A percentile compares a stretch with the other conserved stretches of the same genome.
Evolutionary conservation across 2,329 filamentous ascomycete species (phyloP).

Genomic region (Ophiobolus disseminans): DNA sequence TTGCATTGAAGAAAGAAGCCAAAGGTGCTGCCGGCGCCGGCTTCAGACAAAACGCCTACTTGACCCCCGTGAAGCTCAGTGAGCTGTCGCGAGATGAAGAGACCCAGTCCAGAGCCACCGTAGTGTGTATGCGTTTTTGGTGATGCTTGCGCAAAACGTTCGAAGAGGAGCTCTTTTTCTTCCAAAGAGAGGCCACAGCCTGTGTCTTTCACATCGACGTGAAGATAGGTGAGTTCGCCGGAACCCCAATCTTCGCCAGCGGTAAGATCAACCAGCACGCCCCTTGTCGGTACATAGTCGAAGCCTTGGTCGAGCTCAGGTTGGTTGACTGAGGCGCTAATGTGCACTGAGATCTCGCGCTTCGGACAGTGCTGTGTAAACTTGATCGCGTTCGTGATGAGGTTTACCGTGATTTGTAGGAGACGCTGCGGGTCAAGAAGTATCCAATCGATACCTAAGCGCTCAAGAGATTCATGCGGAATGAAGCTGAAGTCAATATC

Average conservation of each 20-base stretch:
- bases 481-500: slow-evolving; percentile 38
- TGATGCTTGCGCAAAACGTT: slow-evolving; percentile 43
- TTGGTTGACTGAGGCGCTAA: slow-evolving; percentile 47
- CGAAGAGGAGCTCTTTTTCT: slow-evolving; percentile 42
- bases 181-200: slow-evolving; percentile 40
- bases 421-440: slow-evolving; percentile 52
- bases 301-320: slow-evolving; percentile 27
- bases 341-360: slow-evolving; percentile 49
- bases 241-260: slow-evolving; percentile 37
- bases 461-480: slow-evolving; percentile 44
- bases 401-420: slow-evolving; percentile 52
- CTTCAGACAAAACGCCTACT: slow-evolving; percentile 42
- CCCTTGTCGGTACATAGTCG: slow-evolving; percentile 36
- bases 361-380: slow-evolving; percentile 49
- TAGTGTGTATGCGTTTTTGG: slow-evolving; percentile 46
- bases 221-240: slow-evolving; percentile 36
- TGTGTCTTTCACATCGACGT: slow-evolving; percentile 42
- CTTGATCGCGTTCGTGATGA: slow-evolving; percentile 58
- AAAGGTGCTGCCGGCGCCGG: slow-evolving; percentile 42
- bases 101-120: slow-evolving; percentile 45
- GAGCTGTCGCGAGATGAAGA: slow-evolving; percentile 47
- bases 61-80: slow-evolving; percentile 46
- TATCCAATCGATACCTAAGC: slow-evolving; percentile 49
- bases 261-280: slow-evolving; percentile 19
- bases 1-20: slow-evolving; percentile 43